Base-by-base conservation (phyloP, 768 basidiomycete species). In the Leccinum subtestaceum region DNA sequence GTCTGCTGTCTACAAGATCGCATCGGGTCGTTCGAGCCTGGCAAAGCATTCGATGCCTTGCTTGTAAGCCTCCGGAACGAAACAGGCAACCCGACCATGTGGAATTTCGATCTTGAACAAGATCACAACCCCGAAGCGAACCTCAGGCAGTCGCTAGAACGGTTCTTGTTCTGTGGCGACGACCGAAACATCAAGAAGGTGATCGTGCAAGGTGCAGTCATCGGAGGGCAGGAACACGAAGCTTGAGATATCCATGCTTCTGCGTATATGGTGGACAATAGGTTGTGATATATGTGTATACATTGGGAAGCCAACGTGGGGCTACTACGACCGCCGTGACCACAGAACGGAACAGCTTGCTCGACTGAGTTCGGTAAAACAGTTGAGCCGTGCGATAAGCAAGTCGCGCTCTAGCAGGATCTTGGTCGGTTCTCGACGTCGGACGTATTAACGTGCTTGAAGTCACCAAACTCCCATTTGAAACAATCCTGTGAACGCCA, bases 11-110 rank as follows among this genome's bases (percentile, higher is more conserved):
- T 97, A 11, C 80, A 84, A 55, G 73, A 83, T 25, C 80, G 77
- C 43, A 79, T 91, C 15, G 96, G 96, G 7, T 88, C 87, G 17
- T 91, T 98, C 62, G 78, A 77, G 13, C 76, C 78, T 3, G 94
- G 93, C 2, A 96, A 94, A 75, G 86, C 84, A 61, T 98, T 98
- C 67, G 96, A 98, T 69, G 96, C 96, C 0, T 75, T 98, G 8
- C 62, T 92, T 4, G 85, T 96, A 23, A 83, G 77, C 67, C 76
- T 90, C 8, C 74, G 78, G 32, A 70, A 72, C 47, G 81, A 80
- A 40, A 70, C 78, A 31, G 83, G 80, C 1, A 87, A 86, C 55
- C 83, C 83, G 3, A 80, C 76, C 6, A 60, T 90, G 25, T 88
- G 84, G 86, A 76, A 76, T 36, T 34, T 60, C 31, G 65, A 73